Evolutionary conservation across 106 monocot genomes (phyloP), one percentile per base, ranked within the genome.

Genomic region (Dendrobium nobile): DNA sequence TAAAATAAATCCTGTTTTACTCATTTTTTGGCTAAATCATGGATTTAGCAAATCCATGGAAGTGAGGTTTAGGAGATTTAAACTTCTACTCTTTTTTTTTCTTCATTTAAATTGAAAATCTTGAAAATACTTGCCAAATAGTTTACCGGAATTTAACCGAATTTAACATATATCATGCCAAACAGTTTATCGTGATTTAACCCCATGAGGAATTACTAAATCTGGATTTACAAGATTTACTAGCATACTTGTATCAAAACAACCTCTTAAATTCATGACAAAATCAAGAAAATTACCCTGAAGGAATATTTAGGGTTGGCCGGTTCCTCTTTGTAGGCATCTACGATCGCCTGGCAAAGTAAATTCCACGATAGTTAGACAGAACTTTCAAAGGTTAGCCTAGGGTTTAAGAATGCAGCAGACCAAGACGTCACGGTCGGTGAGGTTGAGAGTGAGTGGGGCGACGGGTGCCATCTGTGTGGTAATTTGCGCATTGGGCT

Each of bases 381-480:
- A 33, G 51, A 51, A 72, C 56, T 7, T 26, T 51, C 42, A 20
- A 79, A 4, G 55, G 43, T 47, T 80, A 85, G 11, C 26, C 72
- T 19, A 76, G 41, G 78, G 51, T 73, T 61, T 64, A n/a, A 75
- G 20, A 48, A 24, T 47, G 20, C 15, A 20, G 16, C 77, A 2
- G 8, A 97, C 97, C 92, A 83, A 82, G 65, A 97, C 59, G 79
- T 97, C 97, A 9, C 97, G 94, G 78, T 97, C 94, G 9, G 91
- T 83, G 15, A 92, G 89, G 24, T 90, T 83, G 72, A 85, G 77
- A 24, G 89, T 79, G 77, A 97, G 85, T 1, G 94, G 90, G 0
- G 97, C 92, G 22, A 94, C 92, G 27, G 94, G 92, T 67, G 94
- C 97, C 97, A 94, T 97, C 86, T 92, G 97, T 20, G 97, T 97